These are phyloP conservation scores for Termitomyces sp. DNA, from an alignment of 768 basidiomycete species.

Conservation along the genomic window DNA sequence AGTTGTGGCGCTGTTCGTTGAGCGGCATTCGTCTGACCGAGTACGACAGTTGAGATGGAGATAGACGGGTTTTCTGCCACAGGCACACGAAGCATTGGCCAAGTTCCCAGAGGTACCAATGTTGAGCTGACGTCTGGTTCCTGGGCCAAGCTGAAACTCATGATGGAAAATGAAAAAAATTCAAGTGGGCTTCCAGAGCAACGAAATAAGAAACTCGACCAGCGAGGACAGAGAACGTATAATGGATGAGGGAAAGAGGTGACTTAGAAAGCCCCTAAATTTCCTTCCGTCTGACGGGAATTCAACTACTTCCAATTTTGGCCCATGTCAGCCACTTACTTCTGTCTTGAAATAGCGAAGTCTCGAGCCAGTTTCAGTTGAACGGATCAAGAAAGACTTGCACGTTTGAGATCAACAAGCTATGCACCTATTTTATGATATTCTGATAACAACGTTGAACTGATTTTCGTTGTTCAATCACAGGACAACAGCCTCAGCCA, in stretches of 20 bases:
- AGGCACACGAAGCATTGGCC: neutral
- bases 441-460: neutral
- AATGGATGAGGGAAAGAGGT: neutral
- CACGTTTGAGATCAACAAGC: neutral
- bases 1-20: slow-evolving; percentile 5
- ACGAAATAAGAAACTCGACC: slow-evolving; percentile 15
- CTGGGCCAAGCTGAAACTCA: slow-evolving; percentile 1
- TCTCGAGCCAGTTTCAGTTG: too few relatives aligned
- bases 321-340: slow-evolving; percentile 6
- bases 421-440: neutral
- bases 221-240: slow-evolving; percentile 11
- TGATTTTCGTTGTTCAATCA: neutral
- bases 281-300: neutral
- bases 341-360: neutral
- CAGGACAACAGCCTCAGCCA: neutral
- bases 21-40: neutral
- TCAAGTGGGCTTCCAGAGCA: slow-evolving; percentile 13
- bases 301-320: neutral
- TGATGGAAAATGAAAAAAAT: neutral
- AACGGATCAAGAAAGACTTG: neutral
- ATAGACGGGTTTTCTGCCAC: neutral
- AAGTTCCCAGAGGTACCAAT: neutral
- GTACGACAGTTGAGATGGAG: neutral
- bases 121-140: neutral
- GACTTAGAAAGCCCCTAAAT: neutral